A percentile compares a stretch with the other conserved stretches of the same genome.
Conservation (phyloP, 805 yeast species). For the Candida pini region DNA sequence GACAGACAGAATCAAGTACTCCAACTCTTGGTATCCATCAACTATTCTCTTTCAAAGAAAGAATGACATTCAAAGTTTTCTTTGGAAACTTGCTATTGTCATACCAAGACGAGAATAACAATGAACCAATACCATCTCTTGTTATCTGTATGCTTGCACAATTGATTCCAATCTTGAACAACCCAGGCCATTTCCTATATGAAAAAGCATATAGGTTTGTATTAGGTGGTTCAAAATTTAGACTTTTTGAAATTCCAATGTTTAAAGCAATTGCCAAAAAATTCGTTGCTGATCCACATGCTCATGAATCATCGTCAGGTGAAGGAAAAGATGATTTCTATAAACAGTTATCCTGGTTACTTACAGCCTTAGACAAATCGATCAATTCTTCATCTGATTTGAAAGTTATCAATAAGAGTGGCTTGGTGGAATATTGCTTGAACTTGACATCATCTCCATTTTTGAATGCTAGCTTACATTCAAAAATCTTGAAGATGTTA, state of each 20-base stretch:
- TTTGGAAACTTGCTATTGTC: slow-evolving; percentile 42
- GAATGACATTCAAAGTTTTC: slow-evolving; percentile 47
- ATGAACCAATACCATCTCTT: slow-evolving; percentile 34
- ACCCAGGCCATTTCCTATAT: slow-evolving; percentile 71
- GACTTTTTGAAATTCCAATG: slow-evolving; percentile 40
- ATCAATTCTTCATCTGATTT: slow-evolving; percentile 46
- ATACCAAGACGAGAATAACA: slow-evolving; percentile 11
- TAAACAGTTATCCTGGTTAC: slow-evolving; percentile 62
- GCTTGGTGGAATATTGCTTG: slow-evolving; percentile 63
- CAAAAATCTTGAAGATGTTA: slow-evolving; percentile 36
- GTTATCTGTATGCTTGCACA: slow-evolving; percentile 52
- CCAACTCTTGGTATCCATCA: slow-evolving; percentile 1
- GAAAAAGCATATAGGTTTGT: slow-evolving; percentile 68
- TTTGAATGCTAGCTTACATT: slow-evolving; percentile 33
- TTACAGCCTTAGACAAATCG: slow-evolving; percentile 45
- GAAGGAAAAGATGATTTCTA: slow-evolving; percentile 37
- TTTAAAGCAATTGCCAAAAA: slow-evolving; percentile 33
- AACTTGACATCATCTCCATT: slow-evolving; percentile 51
- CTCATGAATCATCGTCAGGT: slow-evolving; percentile 10
- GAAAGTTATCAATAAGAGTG: slow-evolving; percentile 42
- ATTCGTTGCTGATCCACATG: slow-evolving; percentile 21
- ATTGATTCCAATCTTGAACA: slow-evolving; percentile 49
- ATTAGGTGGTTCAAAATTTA: slow-evolving; percentile 45
- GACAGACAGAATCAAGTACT: slow-evolving; percentile 1
- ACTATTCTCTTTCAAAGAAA: slow-evolving; percentile 44